These are phyloP conservation scores for Podaxis sp. DNA, from an alignment of 768 basidiomycete species.

Conservation along the genomic window DNA sequence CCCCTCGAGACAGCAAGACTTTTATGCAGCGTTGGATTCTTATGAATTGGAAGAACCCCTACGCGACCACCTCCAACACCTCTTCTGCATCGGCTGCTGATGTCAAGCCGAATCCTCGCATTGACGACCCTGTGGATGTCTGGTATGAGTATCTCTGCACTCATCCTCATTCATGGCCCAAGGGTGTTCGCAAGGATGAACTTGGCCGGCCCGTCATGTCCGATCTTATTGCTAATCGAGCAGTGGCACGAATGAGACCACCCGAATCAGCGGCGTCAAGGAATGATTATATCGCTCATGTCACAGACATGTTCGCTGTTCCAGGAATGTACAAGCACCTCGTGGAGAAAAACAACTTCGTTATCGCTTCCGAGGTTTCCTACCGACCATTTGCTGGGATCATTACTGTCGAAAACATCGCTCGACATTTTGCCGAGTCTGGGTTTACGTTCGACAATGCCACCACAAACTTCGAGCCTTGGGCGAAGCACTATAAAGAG, in stretches of 20 bases:
- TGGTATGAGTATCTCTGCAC: constrained; percentile 46
- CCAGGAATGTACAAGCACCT: constrained; percentile 39
- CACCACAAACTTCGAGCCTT: constrained; percentile 23
- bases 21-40: constrained; percentile 43
- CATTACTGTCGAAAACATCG: constrained; percentile 33
- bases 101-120: constrained; percentile 41
- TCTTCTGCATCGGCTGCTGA: constrained; percentile 14
- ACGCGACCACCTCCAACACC: background rate
- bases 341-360: constrained; percentile 33
- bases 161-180: constrained; percentile 46
- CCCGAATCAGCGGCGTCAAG: constrained; percentile 12
- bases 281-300: constrained; percentile 29
- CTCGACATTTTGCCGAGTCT: constrained; percentile 41
- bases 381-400: constrained; percentile 33
- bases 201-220: constrained; percentile 36
- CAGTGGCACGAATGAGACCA: constrained; percentile 49
- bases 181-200: constrained; percentile 42
- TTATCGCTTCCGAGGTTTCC: constrained; percentile 31
- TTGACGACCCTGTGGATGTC: constrained; percentile 44
- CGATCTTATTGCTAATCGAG: constrained; percentile 47
- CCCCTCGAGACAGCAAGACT: constrained; percentile 43
- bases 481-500: constrained; percentile 21
- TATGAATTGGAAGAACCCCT: constrained; percentile 44
- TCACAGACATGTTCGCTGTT: constrained; percentile 40
- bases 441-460: constrained; percentile 35